phyloP scores from a whole-genome alignment of 768 basidiomycete genomes.

The Aureoboletus auriporus region DNA sequence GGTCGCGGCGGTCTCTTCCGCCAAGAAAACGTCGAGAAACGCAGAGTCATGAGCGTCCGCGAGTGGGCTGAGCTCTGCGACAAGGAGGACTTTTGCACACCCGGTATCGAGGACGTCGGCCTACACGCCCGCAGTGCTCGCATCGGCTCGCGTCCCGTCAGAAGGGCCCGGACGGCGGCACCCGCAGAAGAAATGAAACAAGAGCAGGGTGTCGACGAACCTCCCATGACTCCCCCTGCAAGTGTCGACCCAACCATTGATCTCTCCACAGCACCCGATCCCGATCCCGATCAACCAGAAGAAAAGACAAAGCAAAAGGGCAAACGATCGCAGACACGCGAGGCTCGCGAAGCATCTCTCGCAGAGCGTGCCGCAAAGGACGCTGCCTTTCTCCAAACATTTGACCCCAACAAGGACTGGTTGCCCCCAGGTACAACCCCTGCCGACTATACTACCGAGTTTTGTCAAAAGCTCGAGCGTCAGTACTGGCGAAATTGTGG shows the following conservation, averaged over 20 bases:
- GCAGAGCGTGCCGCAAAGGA: slow-evolving; percentile 44
- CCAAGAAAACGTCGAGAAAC: slow-evolving; percentile 88
- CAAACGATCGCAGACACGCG: slow-evolving; percentile 40
- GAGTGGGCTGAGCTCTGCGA: slow-evolving; percentile 82
- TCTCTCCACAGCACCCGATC: slow-evolving; percentile 2
- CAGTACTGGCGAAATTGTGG: slow-evolving; percentile 92
- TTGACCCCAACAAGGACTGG: slow-evolving; percentile 75
- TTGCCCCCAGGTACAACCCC: slow-evolving; percentile 68
- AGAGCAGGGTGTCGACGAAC: slow-evolving; percentile 31
- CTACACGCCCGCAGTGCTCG: slow-evolving; percentile 42
- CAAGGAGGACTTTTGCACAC: slow-evolving; percentile 69
- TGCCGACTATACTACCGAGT: slow-evolving; percentile 82
- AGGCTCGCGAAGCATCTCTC: slow-evolving; percentile 44
- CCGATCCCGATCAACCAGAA: slow-evolving; percentile 27
- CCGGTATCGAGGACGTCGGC: slow-evolving; percentile 67
- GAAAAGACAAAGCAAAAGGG: slow-evolving; percentile 37
- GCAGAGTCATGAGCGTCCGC: slow-evolving; percentile 75
- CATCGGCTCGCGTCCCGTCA: slow-evolving; percentile 30
- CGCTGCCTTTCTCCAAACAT: slow-evolving; percentile 59
- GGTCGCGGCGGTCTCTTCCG: slow-evolving; percentile 85
- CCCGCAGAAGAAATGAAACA: slow-evolving; percentile 44
- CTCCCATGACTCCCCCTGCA: slow-evolving; percentile 25
- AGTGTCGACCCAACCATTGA: slow-evolving; percentile 21
- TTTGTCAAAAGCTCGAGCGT: slow-evolving; percentile 83
- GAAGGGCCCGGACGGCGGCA: slow-evolving; percentile 43